Base-by-base conservation (phyloP, 2,329 filamentous ascomycete genomes). In the Lasiodiplodia citricola region DNA sequence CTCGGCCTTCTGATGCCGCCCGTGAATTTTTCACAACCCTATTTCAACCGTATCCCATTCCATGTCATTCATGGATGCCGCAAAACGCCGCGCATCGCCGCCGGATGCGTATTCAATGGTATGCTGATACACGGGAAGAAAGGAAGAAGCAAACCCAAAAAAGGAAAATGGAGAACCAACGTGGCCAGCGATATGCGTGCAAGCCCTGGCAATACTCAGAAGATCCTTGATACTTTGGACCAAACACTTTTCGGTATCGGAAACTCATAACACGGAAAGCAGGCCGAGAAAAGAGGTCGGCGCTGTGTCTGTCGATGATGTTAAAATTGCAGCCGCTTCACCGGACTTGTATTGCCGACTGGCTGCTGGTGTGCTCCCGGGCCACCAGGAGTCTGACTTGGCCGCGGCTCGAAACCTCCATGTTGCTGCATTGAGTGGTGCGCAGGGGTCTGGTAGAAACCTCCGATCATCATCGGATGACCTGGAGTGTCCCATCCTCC, bases 101-200 rank as follows among this genome's bases (percentile, higher is more conserved):
- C 25, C 23, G 23, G 31, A 52, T 64, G 31, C 60, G 44, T 52
- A 51, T 37, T 47, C 47, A 64, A 52, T 64, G 60, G 60, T 64
- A 64, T 64, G 60, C 60, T 54, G 60, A 64, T 64, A 64, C 47
- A 64, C 28, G 38, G 47, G 47, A 21, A 64, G 60, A 64, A 64
- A 31, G 23, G 47, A 64, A 64, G 31, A 52, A 52, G 28, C 14
- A 52, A 37, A 21, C 13, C 18, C 35, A 37, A 52, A 41, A 18
- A 10, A 37, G 52, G 52, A 2, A 63, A 28, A 5, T 57, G 18
- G 21, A 47, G 8, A 35, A 31, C n/a, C 5, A 52, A 21, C 14
- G 18, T 7, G 25, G 38, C 41, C 25, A 25, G 58, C 41, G 6
- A 28, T 28, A 23, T 37, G n/a, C 16, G 54, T n/a, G 8, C 54